Evolutionary conservation across 2,329 filamentous ascomycete species (phyloP), one percentile per base, ranked within the genome.

Genomic region (Cladosporium sp.): DNA sequence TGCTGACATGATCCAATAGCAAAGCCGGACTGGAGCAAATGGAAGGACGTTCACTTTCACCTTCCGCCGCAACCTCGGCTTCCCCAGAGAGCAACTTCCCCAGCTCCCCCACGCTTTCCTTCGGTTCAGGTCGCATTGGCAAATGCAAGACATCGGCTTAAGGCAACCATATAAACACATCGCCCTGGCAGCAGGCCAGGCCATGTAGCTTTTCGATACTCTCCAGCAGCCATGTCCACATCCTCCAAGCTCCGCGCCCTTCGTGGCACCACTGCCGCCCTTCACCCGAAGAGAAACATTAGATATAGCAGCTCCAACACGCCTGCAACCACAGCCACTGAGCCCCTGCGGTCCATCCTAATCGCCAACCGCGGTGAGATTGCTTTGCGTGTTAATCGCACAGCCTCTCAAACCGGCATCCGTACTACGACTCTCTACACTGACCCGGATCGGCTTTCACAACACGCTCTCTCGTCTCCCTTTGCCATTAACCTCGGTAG

Each of bases 341-440:
- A 60, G 39, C 65, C 65, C 43, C 53, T 69, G 27, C 58, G 61
- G 32, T 95, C 90, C 7, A 86, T 97, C 36, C 78, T 98, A 19
- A 97, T 98, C 66, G 93, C 93, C 48, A 98, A 98, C 68, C 85
- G 93, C 60, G 93, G 93, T 61, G 93, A 98, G 71, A 98, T 98
- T 61, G 93, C 93, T 43, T 78, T 98, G 66, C 87, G 93, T 59
- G 93, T 98, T 58, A 86, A 91, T 58, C 82, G 84, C 58, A 98
- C 93, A 18, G 93, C 93, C 29, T 78, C 87, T 43, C 82, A 86
- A 56, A 86, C 95, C 65, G 92, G 93, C 51, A 95, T 98, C 64
- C 83, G 84, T 55, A 95, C 92, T 15, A 96, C 92, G 0, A 96
- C 92, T 0, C 79, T 98, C 52, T 98, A 95, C 71, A 98, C 93